Percentiles rank a stretch among this genome's conserved stretches.
Evolutionary conservation across 768 basidiomycete genomes (phyloP).

Genomic region (Royoungia palumana): DNA sequence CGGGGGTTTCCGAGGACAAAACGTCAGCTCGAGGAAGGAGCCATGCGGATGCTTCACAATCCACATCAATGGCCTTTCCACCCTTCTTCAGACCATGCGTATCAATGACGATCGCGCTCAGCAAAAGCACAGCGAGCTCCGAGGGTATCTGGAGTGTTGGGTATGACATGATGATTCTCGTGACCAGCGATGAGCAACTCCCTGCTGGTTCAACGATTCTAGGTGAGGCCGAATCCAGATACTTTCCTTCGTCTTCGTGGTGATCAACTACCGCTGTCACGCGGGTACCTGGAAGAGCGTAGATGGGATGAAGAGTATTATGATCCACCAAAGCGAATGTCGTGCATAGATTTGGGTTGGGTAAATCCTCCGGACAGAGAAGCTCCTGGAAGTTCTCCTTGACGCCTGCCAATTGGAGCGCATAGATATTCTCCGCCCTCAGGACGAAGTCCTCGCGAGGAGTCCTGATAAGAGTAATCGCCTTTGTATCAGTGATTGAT

Average conservation of each 20-base stretch:
- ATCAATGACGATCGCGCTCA: slow-evolving; percentile 83
- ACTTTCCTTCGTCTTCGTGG: slow-evolving; percentile 77
- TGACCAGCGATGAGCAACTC: slow-evolving; percentile 71
- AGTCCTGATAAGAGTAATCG: slow-evolving; percentile 72
- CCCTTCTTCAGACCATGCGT: slow-evolving; percentile 74
- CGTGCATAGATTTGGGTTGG: slow-evolving; percentile 38
- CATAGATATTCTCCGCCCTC: slow-evolving; percentile 84
- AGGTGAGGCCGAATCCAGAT: slow-evolving; percentile 59
- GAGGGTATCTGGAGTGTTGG: slow-evolving; percentile 36
- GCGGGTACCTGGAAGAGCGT: slow-evolving; percentile 36
- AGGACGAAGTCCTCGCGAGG: slow-evolving; percentile 65
- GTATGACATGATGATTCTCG: slow-evolving; percentile 33
- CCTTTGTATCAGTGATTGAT: slow-evolving; percentile 37
- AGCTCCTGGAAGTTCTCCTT: slow-evolving; percentile 50
- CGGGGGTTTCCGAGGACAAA: slow-evolving; percentile 16
- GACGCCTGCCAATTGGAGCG: slow-evolving; percentile 59
- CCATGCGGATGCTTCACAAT: slow-evolving; percentile 60
- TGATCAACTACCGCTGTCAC: slow-evolving; percentile 88
- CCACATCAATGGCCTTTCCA: slow-evolving; percentile 70
- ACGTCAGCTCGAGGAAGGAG: slow-evolving; percentile 59
- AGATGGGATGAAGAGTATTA: slow-evolving; percentile 59
- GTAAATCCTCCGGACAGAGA: slow-evolving; percentile 68
- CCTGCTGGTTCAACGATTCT: slow-evolving; percentile 69
- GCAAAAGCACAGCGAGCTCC: slow-evolving; percentile 73
- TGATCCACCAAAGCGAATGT: slow-evolving; percentile 88